phyloP scores from a whole-genome alignment of 176 grass and related monocot genomes.

The Echinochloa phyllopogon region DNA sequence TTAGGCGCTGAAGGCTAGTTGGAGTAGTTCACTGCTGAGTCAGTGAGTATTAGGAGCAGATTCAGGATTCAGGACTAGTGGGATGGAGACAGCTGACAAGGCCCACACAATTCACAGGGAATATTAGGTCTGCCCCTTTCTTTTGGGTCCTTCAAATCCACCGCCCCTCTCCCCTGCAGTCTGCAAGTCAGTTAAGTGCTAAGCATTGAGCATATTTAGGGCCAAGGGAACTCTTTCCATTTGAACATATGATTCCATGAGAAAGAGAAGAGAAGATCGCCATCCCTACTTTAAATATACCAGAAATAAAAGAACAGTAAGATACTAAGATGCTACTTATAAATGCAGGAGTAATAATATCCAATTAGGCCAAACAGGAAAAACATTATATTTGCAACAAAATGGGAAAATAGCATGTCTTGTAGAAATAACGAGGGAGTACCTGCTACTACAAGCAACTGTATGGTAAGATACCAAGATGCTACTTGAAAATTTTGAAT shows the following conservation, averaged over 20 bases:
- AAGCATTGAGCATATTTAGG: not conserved
- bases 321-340: not conserved
- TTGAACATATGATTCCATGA: not conserved
- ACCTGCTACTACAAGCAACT: conserved; percentile 5
- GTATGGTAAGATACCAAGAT: not conserved
- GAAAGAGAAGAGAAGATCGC: not conserved
- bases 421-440: not conserved
- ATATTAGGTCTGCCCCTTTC: not conserved
- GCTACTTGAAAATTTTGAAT: not conserved
- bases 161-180: too few species aligned
- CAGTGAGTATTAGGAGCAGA: not conserved
- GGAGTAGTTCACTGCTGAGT: too few species aligned
- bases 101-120: not conserved
- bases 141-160: too few species aligned
- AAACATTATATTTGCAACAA: not conserved
- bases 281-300: too few species aligned
- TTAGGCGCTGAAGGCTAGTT: too few species aligned
- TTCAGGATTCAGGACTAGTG: not conserved
- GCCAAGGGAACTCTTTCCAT: not conserved
- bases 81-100: not conserved
- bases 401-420: not conserved
- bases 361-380: not conserved
- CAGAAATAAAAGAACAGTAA: not conserved
- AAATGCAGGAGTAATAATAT: not conserved
- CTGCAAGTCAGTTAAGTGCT: not conserved